A percentile compares a stretch with the other conserved stretches of the same genome.
Evolutionary conservation across 192 early-diverging fungal species (phyloP).

Genomic region (Helicostylum pulchrum): DNA sequence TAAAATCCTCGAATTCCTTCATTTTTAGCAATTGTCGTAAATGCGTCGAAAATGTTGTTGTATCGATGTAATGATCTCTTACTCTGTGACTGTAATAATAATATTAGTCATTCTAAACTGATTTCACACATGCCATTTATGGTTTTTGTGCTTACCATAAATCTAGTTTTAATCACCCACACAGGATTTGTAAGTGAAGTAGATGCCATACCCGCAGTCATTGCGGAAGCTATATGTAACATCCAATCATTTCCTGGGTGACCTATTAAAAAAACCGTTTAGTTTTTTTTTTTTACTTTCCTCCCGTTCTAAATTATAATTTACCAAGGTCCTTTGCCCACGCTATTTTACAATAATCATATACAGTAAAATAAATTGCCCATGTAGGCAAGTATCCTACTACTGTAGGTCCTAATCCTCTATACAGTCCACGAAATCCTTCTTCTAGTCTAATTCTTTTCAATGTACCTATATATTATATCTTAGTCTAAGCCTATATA

Average conservation of each 20-base stretch:
- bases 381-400: constrained; percentile 88
- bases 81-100: constrained; percentile 65
- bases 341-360: constrained; percentile 70
- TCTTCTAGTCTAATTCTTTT: constrained; percentile 73
- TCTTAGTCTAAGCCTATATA: background rate
- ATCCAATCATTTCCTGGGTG: constrained; percentile 45
- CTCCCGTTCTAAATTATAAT: too few species aligned
- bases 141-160: constrained; percentile 58
- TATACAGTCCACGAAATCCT: constrained; percentile 84
- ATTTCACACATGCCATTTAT: background rate
- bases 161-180: constrained; percentile 90
- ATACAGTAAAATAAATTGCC: constrained; percentile 91
- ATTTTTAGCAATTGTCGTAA: constrained; percentile 64
- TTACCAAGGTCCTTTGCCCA: constrained; percentile 17
- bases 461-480: constrained; percentile 50
- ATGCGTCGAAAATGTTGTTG: constrained; percentile 76
- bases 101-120: too few species aligned
- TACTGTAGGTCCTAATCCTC: constrained; percentile 83
- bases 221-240: constrained; percentile 82
- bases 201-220: constrained; percentile 76
- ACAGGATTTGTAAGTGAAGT: constrained; percentile 83
- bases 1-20: constrained; percentile 88
- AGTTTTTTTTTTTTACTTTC: too few species aligned
- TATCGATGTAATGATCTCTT: constrained; percentile 75
- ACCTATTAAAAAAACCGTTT: too few species aligned